Evolutionary conservation across 495 filamentous ascomycete genomes (phyloP).

Genomic region (Trypethelium eluteriae): DNA sequence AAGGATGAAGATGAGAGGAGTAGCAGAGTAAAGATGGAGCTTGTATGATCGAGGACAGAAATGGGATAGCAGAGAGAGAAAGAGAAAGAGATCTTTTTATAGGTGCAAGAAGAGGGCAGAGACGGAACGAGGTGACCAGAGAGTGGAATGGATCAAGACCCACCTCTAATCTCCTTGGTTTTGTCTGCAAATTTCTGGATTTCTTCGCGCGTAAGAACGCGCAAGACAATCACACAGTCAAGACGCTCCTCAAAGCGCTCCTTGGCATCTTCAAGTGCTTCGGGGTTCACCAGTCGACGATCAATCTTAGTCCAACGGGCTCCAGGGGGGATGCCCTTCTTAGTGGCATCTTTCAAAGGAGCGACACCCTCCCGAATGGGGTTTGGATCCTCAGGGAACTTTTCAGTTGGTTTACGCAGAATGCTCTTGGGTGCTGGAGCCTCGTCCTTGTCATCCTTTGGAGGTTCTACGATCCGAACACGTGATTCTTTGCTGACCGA

Average conservation of each 20-base stretch:
- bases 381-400: conserved; percentile 72
- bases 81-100: no score
- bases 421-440: conserved; percentile 55
- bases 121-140: not conserved
- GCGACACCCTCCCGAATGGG: conserved; percentile 82
- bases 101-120: not conserved
- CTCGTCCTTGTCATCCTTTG: conserved; percentile 30
- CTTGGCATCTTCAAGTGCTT: conserved; percentile 64
- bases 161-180: conserved; percentile 72
- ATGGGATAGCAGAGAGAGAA: no score
- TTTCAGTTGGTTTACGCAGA: conserved; percentile 60
- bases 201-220: conserved; percentile 72
- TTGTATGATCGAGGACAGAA: no score
- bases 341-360: conserved; percentile 60
- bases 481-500: conserved; percentile 13
- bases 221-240: conserved; percentile 77
- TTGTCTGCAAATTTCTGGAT: conserved; percentile 70
- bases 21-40: no score
- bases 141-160: conserved; percentile 13
- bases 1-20: not conserved
- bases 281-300: conserved; percentile 73
- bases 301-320: conserved; percentile 88
- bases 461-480: conserved; percentile 36
- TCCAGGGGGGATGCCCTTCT: conserved; percentile 60
- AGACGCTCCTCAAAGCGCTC: conserved; percentile 75